Evolutionary conservation across 192 early-diverging fungal genomes (phyloP), one percentile per base, ranked within the genome.

Genomic region (Kickxella alabastrina): DNA sequence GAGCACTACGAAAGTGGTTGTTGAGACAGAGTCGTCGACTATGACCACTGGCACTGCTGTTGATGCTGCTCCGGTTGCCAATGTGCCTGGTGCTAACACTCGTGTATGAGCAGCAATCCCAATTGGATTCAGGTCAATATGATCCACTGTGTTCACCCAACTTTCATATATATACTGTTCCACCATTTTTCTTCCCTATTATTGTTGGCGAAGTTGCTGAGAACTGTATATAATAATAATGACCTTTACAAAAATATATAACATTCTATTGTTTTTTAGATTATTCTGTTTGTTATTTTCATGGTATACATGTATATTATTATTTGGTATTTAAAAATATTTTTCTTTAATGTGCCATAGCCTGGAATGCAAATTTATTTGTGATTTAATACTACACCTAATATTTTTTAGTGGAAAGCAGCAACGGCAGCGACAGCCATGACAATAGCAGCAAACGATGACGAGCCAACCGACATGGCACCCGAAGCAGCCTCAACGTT

Each of bases 371-470:
- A n/a, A n/a, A n/a, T n/a, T n/a, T n/a, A n/a, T n/a, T n/a, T n/a
- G n/a, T n/a, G n/a, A n/a, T 42, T 14, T 22, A 45, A 28, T 37
- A 12, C 12, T 32, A 32, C 31, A 6, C 6, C 31, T 32, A 32
- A 12, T 32, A 32, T 8, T 32, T 32, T 12, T 32, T 72, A 75
- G 29, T 52, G 35, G 34, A 68, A 39, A 25, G 71, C 71, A 37
- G 71, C 54, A 21, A 75, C 12, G 1, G 56, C 71, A 29, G 56
- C 19, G 37, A 68, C 24, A 14, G 71, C 71, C 37, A 75, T 24
- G 10, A 45, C 52, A 12, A 51, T 43, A 2, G 65, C 71, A 14
- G 65, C 65, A 17, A 67, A 19, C 21, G 71, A 67, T 2, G 53
- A 37, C 19, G 40, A 35, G 47, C 23, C 19, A 13, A 26, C 19